These are phyloP conservation scores for Picochlorum costavermella DNA, from an alignment of 139 green algal genomes.

Conservation along the genomic window DNA sequence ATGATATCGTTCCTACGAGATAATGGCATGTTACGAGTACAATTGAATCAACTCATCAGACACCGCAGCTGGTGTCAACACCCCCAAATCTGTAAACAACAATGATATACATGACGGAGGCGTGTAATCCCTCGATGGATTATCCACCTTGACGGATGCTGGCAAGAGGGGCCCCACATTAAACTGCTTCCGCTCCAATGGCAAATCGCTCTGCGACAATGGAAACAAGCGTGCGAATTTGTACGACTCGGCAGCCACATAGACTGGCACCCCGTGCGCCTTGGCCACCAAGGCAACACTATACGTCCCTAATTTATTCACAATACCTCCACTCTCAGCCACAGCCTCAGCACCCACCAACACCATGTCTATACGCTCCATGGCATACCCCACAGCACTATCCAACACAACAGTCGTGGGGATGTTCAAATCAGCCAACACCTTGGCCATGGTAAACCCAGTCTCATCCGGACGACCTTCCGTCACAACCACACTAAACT, in stretches of 20 bases:
- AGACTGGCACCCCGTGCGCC: constrained; percentile 77
- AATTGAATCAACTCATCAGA: constrained; percentile 94
- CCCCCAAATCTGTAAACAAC: constrained; percentile 77
- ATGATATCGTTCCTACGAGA: constrained; percentile 80
- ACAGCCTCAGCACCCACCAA: constrained; percentile 90
- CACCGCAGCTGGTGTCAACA: constrained; percentile 91
- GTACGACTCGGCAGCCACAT: constrained; percentile 90
- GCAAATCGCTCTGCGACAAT: constrained; percentile 68
- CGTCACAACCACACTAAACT: constrained; percentile 90
- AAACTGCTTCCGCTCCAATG: constrained; percentile 64
- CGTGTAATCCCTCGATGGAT: constrained; percentile 86
- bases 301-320: constrained; percentile 88
- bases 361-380: constrained; percentile 82
- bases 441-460: constrained; percentile 62
- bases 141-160: constrained; percentile 54
- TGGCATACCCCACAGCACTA: constrained; percentile 60
- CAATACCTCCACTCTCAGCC: constrained; percentile 89
- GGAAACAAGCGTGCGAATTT: constrained; percentile 84
- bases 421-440: constrained; percentile 61
- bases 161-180: constrained; percentile 75
- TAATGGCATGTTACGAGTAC: constrained; percentile 56
- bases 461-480: constrained; percentile 78
- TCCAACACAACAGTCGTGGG: constrained; percentile 80
- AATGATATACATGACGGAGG: constrained; percentile 78
- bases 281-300: constrained; percentile 55